Evolutionary conservation across 2,329 filamentous ascomycete genomes (phyloP), one percentile per base, ranked within the genome.

Genomic region (Apiospora saccharicola): DNA sequence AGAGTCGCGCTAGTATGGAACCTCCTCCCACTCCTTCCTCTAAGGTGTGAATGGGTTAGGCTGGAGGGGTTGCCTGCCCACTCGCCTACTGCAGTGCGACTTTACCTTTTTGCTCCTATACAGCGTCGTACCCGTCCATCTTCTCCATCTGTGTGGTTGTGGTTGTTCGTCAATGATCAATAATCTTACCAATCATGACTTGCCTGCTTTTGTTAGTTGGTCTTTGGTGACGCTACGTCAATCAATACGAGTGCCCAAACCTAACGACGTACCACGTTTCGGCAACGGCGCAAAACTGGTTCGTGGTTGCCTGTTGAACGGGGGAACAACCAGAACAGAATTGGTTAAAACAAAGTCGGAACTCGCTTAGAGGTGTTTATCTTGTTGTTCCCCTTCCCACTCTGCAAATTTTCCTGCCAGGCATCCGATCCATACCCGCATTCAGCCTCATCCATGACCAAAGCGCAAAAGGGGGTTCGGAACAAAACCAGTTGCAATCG

Each of bases 251-350:
- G 57, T 41, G 30, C 5, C 30, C 53, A 37, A 61, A 37, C 34
- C 53, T 61, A 61, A 61, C 30, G 53, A n/a, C 30, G 57, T 61
- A 61, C 53, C 57, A 64, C 16, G 57, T 64, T 64, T 64, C 57
- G 57, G 34, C 30, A n/a, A n/a, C 57, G 22, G 57, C 30, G 53
- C 53, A 41, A 61, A 37, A 61, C 53, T 61, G 53, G 53, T 61
- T 41, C 51, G 30, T 41, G 10, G 19, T 2, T 41, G 34, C 51
- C 26, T 57, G 30, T 30, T 22, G 37, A 37, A 64, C 10, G 57
- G 19, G 8, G 57, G 57, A 41, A 64, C 19, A 10, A 41, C 41
- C 34, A 64, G 34, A 19, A 24, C 19, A 64, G 30, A 64, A 41
- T 41, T 64, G 30, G 34, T 24, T 19, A n/a, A 41, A 22, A 64